phyloP scores from a whole-genome alignment of 257 asterid species.

The Plectranthus barbatus region DNA sequence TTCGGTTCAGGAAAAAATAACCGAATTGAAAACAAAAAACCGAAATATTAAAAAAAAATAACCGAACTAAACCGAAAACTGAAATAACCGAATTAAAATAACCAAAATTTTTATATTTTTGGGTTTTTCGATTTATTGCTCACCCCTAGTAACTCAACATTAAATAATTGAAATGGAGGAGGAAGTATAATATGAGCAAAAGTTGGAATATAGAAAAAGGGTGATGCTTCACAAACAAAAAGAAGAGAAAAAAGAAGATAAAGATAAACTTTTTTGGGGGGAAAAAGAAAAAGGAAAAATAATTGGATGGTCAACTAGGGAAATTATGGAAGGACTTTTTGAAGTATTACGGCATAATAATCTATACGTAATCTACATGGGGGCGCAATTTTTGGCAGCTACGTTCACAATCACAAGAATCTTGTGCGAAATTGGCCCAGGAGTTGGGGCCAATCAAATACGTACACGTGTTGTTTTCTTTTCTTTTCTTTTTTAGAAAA shows the following conservation, averaged over 20 bases:
- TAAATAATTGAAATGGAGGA: no score
- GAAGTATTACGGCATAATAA: slow-evolving; percentile 1
- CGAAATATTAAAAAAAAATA: no score
- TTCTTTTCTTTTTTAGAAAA: no score
- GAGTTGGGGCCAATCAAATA: neutral
- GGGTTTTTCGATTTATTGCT: no score
- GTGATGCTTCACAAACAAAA: neutral
- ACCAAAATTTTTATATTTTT: no score
- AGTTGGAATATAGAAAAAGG: neutral
- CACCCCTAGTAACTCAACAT: no score
- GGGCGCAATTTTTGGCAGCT: slow-evolving; percentile 9
- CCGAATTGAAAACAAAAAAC: no score
- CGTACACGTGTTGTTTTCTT: neutral
- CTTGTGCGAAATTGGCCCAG: slow-evolving; percentile 3
- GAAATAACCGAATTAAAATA: no score
- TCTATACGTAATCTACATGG: neutral
- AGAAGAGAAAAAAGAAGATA: neutral
- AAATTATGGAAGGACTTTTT: neutral
- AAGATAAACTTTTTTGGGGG: neutral
- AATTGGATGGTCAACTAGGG: neutral
- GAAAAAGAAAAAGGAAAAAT: neutral
- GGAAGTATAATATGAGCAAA: neutral
- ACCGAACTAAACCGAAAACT: no score
- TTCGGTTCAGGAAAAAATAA: no score
- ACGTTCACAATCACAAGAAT: slow-evolving; percentile 14